Evolutionary conservation across 2,329 filamentous ascomycete genomes (phyloP), one percentile per base, ranked within the genome.

Genomic region (Aquanectria penicillioides): DNA sequence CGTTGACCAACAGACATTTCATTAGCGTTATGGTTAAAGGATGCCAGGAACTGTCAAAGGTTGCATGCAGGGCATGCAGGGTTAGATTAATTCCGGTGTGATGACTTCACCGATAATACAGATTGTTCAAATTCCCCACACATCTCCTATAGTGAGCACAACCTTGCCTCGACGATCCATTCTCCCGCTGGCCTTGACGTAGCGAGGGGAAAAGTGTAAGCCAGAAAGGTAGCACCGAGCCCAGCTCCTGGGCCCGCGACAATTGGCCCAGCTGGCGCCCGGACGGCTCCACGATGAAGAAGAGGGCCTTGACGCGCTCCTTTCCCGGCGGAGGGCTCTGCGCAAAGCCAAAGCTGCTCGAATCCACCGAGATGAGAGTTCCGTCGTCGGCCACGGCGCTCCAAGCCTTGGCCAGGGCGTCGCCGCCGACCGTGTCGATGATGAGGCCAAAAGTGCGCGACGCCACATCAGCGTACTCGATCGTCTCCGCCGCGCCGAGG

Each of bases 401-500:
- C 73, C 73, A 76, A 31, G 67, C 62, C 3, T 69, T 63, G 13
- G 59, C 43, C 26, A 75, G 59, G n/a, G 68, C 63, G 26, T 68
- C 62, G 0, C 70, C 68, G 1, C 71, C 73, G 17, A 73, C 63
- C n/a, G 70, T 68, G 49, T 76, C 73, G 6, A 76, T 48, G 11
- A 75, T 67, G 1, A 74, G 44, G 36, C 73, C 71, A 3, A 68
- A 66, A 0, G 15, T 12, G 10, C 23, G 38, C 18, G 50, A 22
- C 18, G 25, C 12, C 22, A 69, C 38, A n/a, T 55, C 53, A 1
- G 23, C 60, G 12, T 67, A 61, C 6, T 58, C 67, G 9, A 61
- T 58, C 7, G 65, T 67, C 59, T 70, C 72, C 0, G 62, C 65
- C 6, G 72, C 71, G 1, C 73, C 72, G 1, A 76, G 63, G 0